Evolutionary conservation across 208 protist genomes (phyloP).

Genomic region (Trypanosoma platydactyli): DNA sequence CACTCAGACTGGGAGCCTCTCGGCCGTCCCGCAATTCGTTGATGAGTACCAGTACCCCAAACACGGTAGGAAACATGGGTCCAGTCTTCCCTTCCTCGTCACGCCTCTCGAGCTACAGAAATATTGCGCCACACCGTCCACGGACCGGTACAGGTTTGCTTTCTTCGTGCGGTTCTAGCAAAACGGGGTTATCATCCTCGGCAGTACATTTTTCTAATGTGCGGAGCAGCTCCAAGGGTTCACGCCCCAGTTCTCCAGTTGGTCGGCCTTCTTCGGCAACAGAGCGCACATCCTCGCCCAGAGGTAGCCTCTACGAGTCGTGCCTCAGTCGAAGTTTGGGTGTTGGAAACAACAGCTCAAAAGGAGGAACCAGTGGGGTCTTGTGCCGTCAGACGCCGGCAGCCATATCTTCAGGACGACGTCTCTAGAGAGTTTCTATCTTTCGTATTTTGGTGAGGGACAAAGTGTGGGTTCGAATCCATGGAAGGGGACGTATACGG

Average conservation of each 20-base stretch:
- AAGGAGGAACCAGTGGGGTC: slow-evolving; percentile 13
- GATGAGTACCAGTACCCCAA: slow-evolving; percentile 19
- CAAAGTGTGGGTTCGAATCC: too few relatives aligned
- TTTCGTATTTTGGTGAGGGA: not conserved
- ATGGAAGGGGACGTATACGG: too few relatives aligned
- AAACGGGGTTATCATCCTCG: slow-evolving; percentile 6
- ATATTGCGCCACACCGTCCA: slow-evolving; percentile 55
- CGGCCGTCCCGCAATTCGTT: slow-evolving; percentile 14
- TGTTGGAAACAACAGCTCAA: slow-evolving; percentile 19
- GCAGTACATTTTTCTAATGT: slow-evolving; percentile 24
- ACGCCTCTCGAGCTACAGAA: slow-evolving; percentile 47
- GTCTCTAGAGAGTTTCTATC: slow-evolving; percentile 9
- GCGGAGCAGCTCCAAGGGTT: slow-evolving; percentile 19
- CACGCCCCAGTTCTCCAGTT: slow-evolving; percentile 22
- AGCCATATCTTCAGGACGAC: slow-evolving; percentile 49
- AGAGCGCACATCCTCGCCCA: slow-evolving; percentile 17
- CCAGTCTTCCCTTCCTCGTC: slow-evolving; percentile 5
- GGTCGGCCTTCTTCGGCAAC: slow-evolving; percentile 13
- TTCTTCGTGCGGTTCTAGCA: slow-evolving; percentile 22
- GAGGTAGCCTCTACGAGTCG: not conserved
- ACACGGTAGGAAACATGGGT: not conserved
- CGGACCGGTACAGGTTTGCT: slow-evolving; percentile 8
- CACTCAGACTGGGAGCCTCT: slow-evolving; percentile 10
- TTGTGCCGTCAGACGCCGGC: slow-evolving; percentile 45
- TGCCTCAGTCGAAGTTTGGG: slow-evolving; percentile 5